Evolutionary conservation across 129 eudicot genomes (phyloP).

Genomic region (Glebionis coronaria): DNA sequence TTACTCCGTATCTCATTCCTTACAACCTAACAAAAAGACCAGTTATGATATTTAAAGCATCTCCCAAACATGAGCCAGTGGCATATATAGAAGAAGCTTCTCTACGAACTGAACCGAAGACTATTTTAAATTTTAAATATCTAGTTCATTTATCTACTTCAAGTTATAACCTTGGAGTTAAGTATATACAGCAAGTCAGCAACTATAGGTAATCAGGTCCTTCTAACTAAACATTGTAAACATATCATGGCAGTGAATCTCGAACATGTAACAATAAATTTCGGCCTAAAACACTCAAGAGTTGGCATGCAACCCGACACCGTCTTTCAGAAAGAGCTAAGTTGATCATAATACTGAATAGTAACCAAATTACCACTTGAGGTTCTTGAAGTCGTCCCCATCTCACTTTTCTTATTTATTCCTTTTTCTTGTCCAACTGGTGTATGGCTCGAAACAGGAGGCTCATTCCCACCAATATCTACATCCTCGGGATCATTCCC

Average conservation of each 20-base stretch:
- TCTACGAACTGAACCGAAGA: no score
- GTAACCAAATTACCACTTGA: constrained; percentile 33
- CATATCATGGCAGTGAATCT: constrained; percentile 8
- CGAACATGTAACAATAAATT: neutral
- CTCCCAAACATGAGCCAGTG: no score
- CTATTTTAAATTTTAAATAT: no score
- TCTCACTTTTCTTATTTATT: constrained; percentile 33
- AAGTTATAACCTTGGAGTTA: no score
- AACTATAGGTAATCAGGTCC: neutral
- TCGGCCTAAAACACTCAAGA: neutral
- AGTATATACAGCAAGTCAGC: no score
- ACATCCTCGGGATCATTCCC: constrained; percentile 59
- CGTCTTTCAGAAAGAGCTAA: neutral
- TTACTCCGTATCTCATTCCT: no score
- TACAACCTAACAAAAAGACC: no score
- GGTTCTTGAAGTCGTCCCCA: constrained; percentile 36
- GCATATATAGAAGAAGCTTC: no score
- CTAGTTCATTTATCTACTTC: no score
- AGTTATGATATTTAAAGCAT: no score
- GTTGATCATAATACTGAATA: constrained; percentile 3
- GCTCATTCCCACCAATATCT: constrained; percentile 82
- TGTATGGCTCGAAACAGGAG: constrained; percentile 66
- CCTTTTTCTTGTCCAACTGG: constrained; percentile 51
- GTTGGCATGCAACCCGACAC: constrained; percentile 8
- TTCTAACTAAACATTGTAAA: neutral